Conservation (phyloP, 139 green algal species). For the Bryopsis sp. region DNA sequence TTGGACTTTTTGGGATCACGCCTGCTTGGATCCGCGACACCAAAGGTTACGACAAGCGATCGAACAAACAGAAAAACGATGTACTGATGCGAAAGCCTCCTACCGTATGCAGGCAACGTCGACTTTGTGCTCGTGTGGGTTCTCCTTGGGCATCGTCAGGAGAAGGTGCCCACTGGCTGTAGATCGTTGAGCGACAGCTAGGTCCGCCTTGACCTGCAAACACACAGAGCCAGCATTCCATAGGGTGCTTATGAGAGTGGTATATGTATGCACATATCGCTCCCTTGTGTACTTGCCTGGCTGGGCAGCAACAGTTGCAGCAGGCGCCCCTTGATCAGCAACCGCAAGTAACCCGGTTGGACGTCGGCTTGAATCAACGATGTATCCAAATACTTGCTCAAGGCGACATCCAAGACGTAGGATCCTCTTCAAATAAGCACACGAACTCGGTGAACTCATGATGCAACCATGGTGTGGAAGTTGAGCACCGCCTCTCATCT, state of each 20-base stretch:
- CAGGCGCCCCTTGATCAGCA: constrained; percentile 78
- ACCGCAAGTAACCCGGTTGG: constrained; percentile 53
- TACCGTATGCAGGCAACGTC: no score
- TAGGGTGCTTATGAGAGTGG: neutral
- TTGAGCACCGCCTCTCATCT: no score
- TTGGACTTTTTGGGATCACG: no score
- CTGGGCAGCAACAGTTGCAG: constrained; percentile 70
- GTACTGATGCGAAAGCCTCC: no score
- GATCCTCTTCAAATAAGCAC: neutral
- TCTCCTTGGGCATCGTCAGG: constrained; percentile 66
- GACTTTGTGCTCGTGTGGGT: constrained; percentile 6
- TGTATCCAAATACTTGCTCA: constrained; percentile 73
- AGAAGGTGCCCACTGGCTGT: constrained; percentile 53
- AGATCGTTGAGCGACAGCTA: constrained; percentile 48
- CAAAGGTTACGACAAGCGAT: no score
- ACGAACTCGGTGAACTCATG: neutral
- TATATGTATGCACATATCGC: neutral
- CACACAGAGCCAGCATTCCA: neutral
- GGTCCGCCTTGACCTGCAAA: constrained; percentile 42
- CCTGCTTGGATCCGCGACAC: no score
- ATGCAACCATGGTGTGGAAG: no score
- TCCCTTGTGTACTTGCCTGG: constrained; percentile 46
- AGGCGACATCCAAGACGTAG: constrained; percentile 61
- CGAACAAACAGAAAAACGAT: no score
- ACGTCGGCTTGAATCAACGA: constrained; percentile 74